Conservation (phyloP, 1,284 basidiomycete genomes). For the Trametes polyzona region DNA sequence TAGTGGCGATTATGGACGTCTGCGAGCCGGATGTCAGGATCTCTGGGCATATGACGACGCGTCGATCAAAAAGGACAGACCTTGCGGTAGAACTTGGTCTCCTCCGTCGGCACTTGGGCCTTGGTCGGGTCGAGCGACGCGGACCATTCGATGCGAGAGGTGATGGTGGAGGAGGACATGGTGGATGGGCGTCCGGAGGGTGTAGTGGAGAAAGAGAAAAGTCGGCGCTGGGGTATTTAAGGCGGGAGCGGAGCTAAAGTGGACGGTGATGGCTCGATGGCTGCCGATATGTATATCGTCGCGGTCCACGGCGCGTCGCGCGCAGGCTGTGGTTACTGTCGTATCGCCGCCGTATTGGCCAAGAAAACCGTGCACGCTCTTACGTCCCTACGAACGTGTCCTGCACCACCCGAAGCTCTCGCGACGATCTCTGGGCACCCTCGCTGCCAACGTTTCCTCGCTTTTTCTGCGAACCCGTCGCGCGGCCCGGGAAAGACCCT, state of each 20-base stretch:
- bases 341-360: constrained; percentile 13
- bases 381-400: constrained; percentile 25
- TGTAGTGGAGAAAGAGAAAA: constrained; percentile 19
- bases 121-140: constrained; percentile 77
- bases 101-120: constrained; percentile 68
- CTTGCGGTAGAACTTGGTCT: constrained; percentile 89
- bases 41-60: constrained; percentile 7
- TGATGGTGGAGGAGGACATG: constrained; percentile 48
- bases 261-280: constrained; percentile 32
- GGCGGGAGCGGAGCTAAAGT: constrained; percentile 37
- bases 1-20: constrained; percentile 97
- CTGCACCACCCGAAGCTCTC: background rate
- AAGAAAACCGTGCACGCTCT: background rate
- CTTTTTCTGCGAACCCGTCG: too few species aligned
- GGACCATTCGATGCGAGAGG: constrained; percentile 91
- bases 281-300: constrained; percentile 17
- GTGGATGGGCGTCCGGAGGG: constrained; percentile 19
- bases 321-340: background rate
- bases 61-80: constrained; percentile 47
- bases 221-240: constrained; percentile 21
- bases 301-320: background rate
- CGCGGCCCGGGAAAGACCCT: background rate
- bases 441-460: background rate
- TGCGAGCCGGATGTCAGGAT: constrained; percentile 38
- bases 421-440: constrained; percentile 14